Evolutionary conservation across 1,284 basidiomycete genomes (phyloP).

Genomic region (Cystobasidium sp.): DNA sequence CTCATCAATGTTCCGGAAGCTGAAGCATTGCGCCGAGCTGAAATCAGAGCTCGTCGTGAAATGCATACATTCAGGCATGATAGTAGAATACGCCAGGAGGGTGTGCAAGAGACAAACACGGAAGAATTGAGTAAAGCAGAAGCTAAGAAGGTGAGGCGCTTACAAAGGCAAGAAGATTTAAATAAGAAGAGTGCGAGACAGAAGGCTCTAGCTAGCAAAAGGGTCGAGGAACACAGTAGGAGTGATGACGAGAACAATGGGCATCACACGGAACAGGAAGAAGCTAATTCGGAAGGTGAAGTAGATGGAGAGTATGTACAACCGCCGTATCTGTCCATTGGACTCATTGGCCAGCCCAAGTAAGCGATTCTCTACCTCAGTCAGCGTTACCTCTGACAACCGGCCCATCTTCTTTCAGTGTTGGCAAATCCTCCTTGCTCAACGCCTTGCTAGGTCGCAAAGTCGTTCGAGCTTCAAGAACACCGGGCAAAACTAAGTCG

Average conservation of each 20-base stretch:
- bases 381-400: neutral
- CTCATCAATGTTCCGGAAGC: slow-evolving; percentile 18
- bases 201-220: neutral
- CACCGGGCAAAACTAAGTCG: slow-evolving; percentile 74
- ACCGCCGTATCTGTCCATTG: slow-evolving; percentile 70
- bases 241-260: neutral
- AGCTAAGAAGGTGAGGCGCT: slow-evolving; percentile 24
- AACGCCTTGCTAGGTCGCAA: slow-evolving; percentile 85
- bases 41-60: slow-evolving; percentile 51
- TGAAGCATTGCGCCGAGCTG: neutral
- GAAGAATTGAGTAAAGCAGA: slow-evolving; percentile 53
- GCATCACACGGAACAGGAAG: neutral
- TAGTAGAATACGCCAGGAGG: slow-evolving; percentile 59
- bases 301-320: slow-evolving; percentile 4
- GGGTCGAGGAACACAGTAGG: slow-evolving; percentile 17
- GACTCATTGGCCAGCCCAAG: slow-evolving; percentile 69
- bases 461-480: slow-evolving; percentile 81
- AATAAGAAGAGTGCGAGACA: slow-evolving; percentile 14
- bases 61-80: neutral
- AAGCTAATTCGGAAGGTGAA: slow-evolving; percentile 38
- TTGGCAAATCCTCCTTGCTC: slow-evolving; percentile 86
- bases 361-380: neutral
- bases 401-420: slow-evolving; percentile 62
- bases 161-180: slow-evolving; percentile 48
- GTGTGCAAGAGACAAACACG: slow-evolving; percentile 51